phyloP scores from a whole-genome alignment of 1,139 yeast species.

The Pichia inconspicua region DNA sequence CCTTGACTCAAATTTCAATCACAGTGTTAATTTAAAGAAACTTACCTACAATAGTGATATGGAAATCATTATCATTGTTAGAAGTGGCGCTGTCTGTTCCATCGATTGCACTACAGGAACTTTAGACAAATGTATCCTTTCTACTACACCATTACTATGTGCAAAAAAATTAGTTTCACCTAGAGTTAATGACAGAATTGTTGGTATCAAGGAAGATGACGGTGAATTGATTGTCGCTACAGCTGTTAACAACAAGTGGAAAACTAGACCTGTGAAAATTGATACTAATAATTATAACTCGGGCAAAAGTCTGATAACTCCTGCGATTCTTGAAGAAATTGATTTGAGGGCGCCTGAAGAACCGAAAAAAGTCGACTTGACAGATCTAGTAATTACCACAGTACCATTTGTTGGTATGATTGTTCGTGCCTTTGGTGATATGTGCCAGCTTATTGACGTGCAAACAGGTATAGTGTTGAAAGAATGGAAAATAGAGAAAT shows the following conservation, averaged over 20 bases:
- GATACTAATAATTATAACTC: slow-evolving; percentile 41
- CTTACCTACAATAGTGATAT: slow-evolving; percentile 22
- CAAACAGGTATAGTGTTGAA: slow-evolving; percentile 63
- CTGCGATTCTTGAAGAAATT: slow-evolving; percentile 26
- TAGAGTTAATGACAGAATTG: slow-evolving; percentile 64
- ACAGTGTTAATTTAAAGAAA: slow-evolving; percentile 19
- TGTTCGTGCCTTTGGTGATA: slow-evolving; percentile 44
- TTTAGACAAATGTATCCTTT: slow-evolving; percentile 20
- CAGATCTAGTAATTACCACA: slow-evolving; percentile 32
- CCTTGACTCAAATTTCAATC: slow-evolving; percentile 26
- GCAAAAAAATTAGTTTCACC: slow-evolving; percentile 60
- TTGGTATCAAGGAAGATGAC: slow-evolving; percentile 44
- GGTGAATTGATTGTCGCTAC: slow-evolving; percentile 56
- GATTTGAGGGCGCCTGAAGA: slow-evolving; percentile 5
- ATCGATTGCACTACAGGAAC: slow-evolving; percentile 44
- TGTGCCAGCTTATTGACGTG: slow-evolving; percentile 65
- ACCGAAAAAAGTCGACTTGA: slow-evolving; percentile 5
- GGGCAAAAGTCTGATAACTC: slow-evolving; percentile 30
- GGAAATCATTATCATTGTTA: slow-evolving; percentile 34
- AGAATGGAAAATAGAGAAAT: slow-evolving; percentile 51
- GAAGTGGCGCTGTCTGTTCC: slow-evolving; percentile 40
- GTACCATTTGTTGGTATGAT: slow-evolving; percentile 69
- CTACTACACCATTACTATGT: slow-evolving; percentile 32
- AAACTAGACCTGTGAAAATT: slow-evolving; percentile 41
- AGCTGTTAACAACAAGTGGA: slow-evolving; percentile 61